phyloP scores from a whole-genome alignment of 1,139 yeast species.

The Taphrina wiesneri region DNA sequence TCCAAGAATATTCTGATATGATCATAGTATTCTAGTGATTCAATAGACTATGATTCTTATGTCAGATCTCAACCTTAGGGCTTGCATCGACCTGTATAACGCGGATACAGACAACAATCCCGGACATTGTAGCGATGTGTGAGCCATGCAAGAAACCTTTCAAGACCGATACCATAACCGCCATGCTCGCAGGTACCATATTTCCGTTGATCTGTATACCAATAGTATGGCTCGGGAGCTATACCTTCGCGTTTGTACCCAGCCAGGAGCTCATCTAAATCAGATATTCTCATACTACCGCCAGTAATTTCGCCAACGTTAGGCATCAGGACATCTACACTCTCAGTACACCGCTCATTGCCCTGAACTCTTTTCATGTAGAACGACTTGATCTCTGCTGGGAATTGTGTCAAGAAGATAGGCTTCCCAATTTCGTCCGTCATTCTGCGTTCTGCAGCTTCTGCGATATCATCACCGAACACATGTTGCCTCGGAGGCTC shows the following conservation, averaged over 20 bases:
- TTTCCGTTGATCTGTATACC: slow-evolving; percentile 94
- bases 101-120: slow-evolving; percentile 95
- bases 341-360: slow-evolving; percentile 92
- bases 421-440: slow-evolving; percentile 92
- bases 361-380: slow-evolving; percentile 93
- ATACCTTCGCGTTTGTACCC: slow-evolving; percentile 93
- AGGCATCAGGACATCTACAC: slow-evolving; percentile 98
- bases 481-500: slow-evolving; percentile 62
- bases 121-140: slow-evolving; percentile 81
- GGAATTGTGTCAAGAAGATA: slow-evolving; percentile 88
- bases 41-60: not conserved
- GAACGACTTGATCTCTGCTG: slow-evolving; percentile 94
- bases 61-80: slow-evolving; percentile 54
- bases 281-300: slow-evolving; percentile 77
- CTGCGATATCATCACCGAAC: slow-evolving; percentile 99
- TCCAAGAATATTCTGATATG: not conserved
- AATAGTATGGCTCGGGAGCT: slow-evolving; percentile 77
- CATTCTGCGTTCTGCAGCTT: slow-evolving; percentile 99
- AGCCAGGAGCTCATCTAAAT: slow-evolving; percentile 75
- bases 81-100: slow-evolving; percentile 96
- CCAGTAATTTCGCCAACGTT: slow-evolving; percentile 65
- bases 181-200: slow-evolving; percentile 99
- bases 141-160: slow-evolving; percentile 96
- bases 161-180: slow-evolving; percentile 98
- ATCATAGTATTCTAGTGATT: not conserved